Conservation (phyloP, 441 rosid genomes). For the Populus hybrid region DNA sequence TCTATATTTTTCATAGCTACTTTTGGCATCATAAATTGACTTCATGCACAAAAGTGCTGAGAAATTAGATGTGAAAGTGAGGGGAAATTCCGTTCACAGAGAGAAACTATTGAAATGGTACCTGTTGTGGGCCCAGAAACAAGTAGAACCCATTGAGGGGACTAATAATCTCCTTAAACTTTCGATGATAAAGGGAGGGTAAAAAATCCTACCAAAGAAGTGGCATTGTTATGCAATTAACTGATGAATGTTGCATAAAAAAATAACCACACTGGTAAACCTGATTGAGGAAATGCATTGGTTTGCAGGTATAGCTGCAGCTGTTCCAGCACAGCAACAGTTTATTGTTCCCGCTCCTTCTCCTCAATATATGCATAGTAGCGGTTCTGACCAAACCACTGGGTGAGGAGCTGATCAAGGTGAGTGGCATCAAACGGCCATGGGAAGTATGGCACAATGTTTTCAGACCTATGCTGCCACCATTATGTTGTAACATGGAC, state of each 20-base stretch:
- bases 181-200: background rate
- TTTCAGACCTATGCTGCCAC: constrained; percentile 4
- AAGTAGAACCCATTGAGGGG: background rate
- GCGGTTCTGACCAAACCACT: constrained; percentile 76
- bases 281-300: constrained; percentile 9
- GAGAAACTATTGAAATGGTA: background rate
- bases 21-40: background rate
- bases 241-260: background rate
- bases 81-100: background rate
- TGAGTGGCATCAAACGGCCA: constrained; percentile 22
- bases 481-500: background rate
- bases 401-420: constrained; percentile 68
- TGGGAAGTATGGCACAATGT: background rate
- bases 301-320: constrained; percentile 44
- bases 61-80: constrained; percentile 4
- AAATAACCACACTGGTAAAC: constrained; percentile 1
- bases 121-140: background rate
- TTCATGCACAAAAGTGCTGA: background rate
- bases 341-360: constrained; percentile 70
- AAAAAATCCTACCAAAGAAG: background rate
- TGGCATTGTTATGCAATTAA: background rate
- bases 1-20: background rate
- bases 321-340: constrained; percentile 59
- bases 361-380: constrained; percentile 63
- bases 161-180: background rate